Base-by-base conservation (phyloP, 2,329 filamentous ascomycete species). In the Aspergillus phoenicis region DNA sequence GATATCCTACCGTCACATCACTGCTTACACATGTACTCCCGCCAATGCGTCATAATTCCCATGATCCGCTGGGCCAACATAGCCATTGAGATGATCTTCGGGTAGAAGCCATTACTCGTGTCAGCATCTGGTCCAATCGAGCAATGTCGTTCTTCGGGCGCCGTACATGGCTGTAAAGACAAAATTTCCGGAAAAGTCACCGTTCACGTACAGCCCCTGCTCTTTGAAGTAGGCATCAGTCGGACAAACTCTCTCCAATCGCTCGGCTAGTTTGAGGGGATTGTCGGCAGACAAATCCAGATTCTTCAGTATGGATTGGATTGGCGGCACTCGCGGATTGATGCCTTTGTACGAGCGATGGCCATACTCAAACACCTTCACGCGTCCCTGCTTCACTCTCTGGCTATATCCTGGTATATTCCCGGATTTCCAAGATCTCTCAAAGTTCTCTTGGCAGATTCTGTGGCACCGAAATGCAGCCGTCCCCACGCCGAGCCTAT, bases 391-490 rank as follows among this genome's bases (percentile, higher is more conserved):
- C 57, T 73, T 75, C 15, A 74, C 70, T 11, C 68, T 61, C 4
- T 68, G 64, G 1, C 75, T 65, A n/a, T 75, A 71, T 0, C 47
- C 56, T 1, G 72, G 68, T 2, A 74, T 68, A 13, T 66, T 69
- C 0, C 65, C 80, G 2, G 63, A 53, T 0, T 59, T 59, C 66
- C 64, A 5, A 75, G 68, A 2, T 67, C 64, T 5, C 22, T 51
- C 4, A 75, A 63, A 0, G 68, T 65, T 52, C 82, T 80, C 67
- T 85, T 85, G 0, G 84, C 84, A 22, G 81, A 80, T 64, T 87
- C 85, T 0, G 83, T 84, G 3, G 85, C 85, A n/a, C 84, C 85
- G 58, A 84, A 85, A 70, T 87, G 85, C 0, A 85, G 82, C 0
- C 84, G 84, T 0, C 85, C 85, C 64, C 85, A 84, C 0, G 83